A percentile compares a stretch with the other conserved stretches of the same genome.
Conservation (phyloP, 352 stramenopile species). For the Pythium phragmiticola region DNA sequence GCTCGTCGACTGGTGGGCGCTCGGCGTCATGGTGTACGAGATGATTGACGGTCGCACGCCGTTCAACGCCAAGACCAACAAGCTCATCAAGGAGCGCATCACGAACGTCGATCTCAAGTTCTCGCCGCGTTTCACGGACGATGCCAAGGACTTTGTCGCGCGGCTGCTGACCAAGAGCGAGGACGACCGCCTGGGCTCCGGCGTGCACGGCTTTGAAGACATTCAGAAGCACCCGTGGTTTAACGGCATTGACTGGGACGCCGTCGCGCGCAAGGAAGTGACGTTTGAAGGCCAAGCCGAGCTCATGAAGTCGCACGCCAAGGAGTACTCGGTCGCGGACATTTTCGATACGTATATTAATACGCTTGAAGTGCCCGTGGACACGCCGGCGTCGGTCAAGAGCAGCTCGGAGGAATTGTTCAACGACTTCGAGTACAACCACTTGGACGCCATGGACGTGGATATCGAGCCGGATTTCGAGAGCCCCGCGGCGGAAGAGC, state of each 20-base stretch:
- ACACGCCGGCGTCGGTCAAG: constrained; percentile 81
- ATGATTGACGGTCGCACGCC: constrained; percentile 86
- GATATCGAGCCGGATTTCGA: constrained; percentile 36
- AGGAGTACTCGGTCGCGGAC: constrained; percentile 74
- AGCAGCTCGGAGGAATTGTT: constrained; percentile 71
- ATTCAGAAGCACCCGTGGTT: constrained; percentile 91
- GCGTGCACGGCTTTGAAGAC: constrained; percentile 80
- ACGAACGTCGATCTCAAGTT: constrained; percentile 84
- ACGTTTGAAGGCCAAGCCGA: constrained; percentile 68
- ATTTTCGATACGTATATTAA: constrained; percentile 90
- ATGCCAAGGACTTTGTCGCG: constrained; percentile 83
- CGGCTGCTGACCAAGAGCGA: constrained; percentile 95
- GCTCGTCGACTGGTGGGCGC: constrained; percentile 87
- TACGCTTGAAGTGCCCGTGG: constrained; percentile 75
- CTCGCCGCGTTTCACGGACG: constrained; percentile 72
- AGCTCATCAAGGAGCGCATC: constrained; percentile 83
- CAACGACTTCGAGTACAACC: constrained; percentile 83
- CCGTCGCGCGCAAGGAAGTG: constrained; percentile 54
- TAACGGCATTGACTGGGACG: constrained; percentile 81
- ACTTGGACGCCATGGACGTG: constrained; percentile 56
- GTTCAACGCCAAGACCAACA: constrained; percentile 88
- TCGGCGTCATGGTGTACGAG: constrained; percentile 88
- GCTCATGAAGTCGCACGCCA: constrained; percentile 80
- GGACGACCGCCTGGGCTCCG: constrained; percentile 89
- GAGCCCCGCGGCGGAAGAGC: constrained; percentile 40